phyloP scores from a whole-genome alignment of 306 rosid species.

The Begonia masoniana region DNA sequence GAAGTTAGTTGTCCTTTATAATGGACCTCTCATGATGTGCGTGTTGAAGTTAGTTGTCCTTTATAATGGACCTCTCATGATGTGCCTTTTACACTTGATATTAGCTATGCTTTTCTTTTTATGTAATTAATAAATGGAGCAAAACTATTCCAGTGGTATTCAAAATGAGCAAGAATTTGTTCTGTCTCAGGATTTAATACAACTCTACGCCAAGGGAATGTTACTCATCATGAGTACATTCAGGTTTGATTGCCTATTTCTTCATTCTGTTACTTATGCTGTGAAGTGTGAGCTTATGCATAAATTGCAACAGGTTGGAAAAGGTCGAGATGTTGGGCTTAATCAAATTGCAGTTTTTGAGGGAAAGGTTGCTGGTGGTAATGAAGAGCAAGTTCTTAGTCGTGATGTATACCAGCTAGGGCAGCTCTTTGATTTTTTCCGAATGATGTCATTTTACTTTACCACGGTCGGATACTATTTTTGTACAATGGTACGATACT shows the following conservation, averaged over 20 bases:
- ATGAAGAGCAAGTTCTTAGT: constrained; percentile 96
- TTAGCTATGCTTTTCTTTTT: no score
- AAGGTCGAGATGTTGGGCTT: constrained; percentile 95
- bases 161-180: neutral
- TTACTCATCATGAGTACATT: constrained; percentile 94
- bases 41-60: no score
- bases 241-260: constrained; percentile 37
- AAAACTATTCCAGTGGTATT: no score
- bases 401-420: constrained; percentile 96
- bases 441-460: constrained; percentile 89
- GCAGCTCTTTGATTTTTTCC: constrained; percentile 89
- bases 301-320: constrained; percentile 58
- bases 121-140: no score
- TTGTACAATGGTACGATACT: constrained; percentile 68
- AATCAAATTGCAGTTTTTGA: constrained; percentile 89
- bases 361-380: constrained; percentile 85
- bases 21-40: no score
- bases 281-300: neutral
- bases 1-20: no score
- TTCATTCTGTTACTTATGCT: neutral
- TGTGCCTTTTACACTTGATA: no score
- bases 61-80: no score
- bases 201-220: constrained; percentile 89
- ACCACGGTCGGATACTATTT: constrained; percentile 86
- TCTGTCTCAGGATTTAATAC: constrained; percentile 69